A percentile compares a stretch with the other conserved stretches of the same genome.
Conservation (phyloP, 352 stramenopile genomes). For the Phytophthora chlamydospora region DNA sequence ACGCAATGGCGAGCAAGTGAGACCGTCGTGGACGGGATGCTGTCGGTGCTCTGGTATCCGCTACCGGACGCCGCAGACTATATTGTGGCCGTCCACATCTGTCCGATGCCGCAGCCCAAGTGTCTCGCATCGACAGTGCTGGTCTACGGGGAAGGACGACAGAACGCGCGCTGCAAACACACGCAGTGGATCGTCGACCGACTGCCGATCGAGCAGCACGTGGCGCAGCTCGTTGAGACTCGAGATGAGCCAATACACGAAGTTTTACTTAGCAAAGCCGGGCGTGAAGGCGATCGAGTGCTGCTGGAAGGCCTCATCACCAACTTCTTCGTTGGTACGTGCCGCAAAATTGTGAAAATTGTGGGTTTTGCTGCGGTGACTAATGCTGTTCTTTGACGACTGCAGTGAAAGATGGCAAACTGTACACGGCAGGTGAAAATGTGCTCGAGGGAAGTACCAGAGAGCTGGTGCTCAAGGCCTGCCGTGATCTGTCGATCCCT, state of each 20-base stretch:
- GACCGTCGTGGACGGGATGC: slow-evolving; percentile 50
- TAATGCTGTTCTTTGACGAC: slow-evolving; percentile 12
- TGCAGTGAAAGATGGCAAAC: slow-evolving; percentile 45
- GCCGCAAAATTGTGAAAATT: background rate
- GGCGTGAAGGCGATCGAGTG: slow-evolving; percentile 26
- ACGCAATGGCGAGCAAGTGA: slow-evolving; percentile 8
- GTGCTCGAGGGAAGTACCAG: slow-evolving; percentile 70
- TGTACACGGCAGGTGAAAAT: slow-evolving; percentile 54
- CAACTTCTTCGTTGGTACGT: slow-evolving; percentile 82
- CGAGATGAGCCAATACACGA: slow-evolving; percentile 52
- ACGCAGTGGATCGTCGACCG: slow-evolving; percentile 73
- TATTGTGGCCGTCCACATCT: slow-evolving; percentile 57
- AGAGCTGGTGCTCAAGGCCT: slow-evolving; percentile 66
- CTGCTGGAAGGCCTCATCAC: slow-evolving; percentile 80
- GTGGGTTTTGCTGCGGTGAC: background rate
- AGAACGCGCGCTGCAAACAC: slow-evolving; percentile 69
- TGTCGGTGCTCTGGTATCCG: slow-evolving; percentile 69
- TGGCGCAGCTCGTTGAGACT: slow-evolving; percentile 21
- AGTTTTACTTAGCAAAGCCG: slow-evolving; percentile 50
- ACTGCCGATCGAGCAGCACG: slow-evolving; percentile 49
- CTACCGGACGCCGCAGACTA: slow-evolving; percentile 24
- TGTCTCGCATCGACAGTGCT: slow-evolving; percentile 49
- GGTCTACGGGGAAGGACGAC: slow-evolving; percentile 50
- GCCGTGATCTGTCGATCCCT: slow-evolving; percentile 57
- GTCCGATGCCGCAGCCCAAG: slow-evolving; percentile 55